These are phyloP conservation scores for Saturnispora besseyi DNA, from an alignment of 805 yeast genomes.

Conservation along the genomic window DNA sequence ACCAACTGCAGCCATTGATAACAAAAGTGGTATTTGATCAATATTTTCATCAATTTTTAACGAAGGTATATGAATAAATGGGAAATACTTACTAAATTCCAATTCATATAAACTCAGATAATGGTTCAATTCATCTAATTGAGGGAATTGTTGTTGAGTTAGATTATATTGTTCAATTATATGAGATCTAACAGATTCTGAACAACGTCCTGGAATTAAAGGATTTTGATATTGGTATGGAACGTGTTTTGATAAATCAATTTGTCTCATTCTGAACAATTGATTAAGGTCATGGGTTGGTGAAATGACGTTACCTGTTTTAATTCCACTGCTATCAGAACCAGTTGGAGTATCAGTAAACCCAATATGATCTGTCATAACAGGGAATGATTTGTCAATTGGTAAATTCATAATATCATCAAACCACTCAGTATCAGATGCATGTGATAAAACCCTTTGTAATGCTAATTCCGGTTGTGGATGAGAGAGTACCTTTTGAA, in stretches of 20 bases:
- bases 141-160: conserved; percentile 57
- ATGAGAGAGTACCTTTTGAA: conserved; percentile 15
- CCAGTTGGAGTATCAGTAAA: conserved; percentile 35
- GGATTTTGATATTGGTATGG: conserved; percentile 25
- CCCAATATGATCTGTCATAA: conserved; percentile 49
- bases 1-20: conserved; percentile 83
- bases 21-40: conserved; percentile 52
- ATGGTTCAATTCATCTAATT: conserved; percentile 63
- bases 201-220: conserved; percentile 31
- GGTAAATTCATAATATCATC: conserved; percentile 64
- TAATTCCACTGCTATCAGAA: conserved; percentile 21
- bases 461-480: conserved; percentile 13
- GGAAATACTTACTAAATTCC: conserved; percentile 75
- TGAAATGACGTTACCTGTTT: conserved; percentile 7
- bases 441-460: conserved; percentile 10
- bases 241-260: conserved; percentile 50
- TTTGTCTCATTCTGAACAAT: conserved; percentile 56
- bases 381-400: conserved; percentile 47
- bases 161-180: conserved; percentile 49
- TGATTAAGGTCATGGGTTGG: conserved; percentile 42
- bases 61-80: conserved; percentile 71
- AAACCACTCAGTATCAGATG: conserved; percentile 47
- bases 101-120: conserved; percentile 66
- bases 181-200: conserved; percentile 41
- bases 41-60: conserved; percentile 40